Evolutionary conservation across 23 red algal species (phyloP), one percentile per base, ranked within the genome.

Genomic region (Gracilariopsis chorda): DNA sequence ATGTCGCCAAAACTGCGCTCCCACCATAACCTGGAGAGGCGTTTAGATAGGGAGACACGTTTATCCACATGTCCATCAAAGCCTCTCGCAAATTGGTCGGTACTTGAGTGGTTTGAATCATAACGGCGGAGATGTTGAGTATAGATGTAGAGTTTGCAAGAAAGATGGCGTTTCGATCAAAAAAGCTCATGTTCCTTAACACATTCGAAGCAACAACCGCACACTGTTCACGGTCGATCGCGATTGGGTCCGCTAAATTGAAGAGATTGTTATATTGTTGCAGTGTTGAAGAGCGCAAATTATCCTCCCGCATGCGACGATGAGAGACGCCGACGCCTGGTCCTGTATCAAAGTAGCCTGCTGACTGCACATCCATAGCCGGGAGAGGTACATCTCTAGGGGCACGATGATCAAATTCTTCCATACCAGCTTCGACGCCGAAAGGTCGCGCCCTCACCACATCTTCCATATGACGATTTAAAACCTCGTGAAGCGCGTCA

Each of bases 1-100:
- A 88, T 23, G 90, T 64, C 7, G 74, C 86, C 29, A 98, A 86
- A 7, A 93, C 91, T 25, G 77, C 72, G 57, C 52, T 48, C 19
- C 84, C 78, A 0, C 55, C 78, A 29, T 36, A 47, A 25, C 67
- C 67, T 7, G 80, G 35, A 4, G 74, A 49, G 12, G 82, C 86
- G 47, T 83, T 95, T 14, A 95, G 47, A 46, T 69, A 80, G 2
- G 93, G 64, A 16, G 93, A 92, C 10, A 98, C 77, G 62, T 98
- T 94, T 43, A 94, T 84, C 86, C 92, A 94, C 83, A 90, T 94
- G 53, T 98, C 95, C 51, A 94, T 79, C 21, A 98, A 55, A 19
- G 78, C 95, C 46, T 94, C 87, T 29, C 77, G 72, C 43, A 93
- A 61, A 45, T 88, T 87, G 13, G 95, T 44, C 17, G 67, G 51